phyloP scores from a whole-genome alignment of 495 filamentous ascomycete species.

The Tuber aestivum region DNA sequence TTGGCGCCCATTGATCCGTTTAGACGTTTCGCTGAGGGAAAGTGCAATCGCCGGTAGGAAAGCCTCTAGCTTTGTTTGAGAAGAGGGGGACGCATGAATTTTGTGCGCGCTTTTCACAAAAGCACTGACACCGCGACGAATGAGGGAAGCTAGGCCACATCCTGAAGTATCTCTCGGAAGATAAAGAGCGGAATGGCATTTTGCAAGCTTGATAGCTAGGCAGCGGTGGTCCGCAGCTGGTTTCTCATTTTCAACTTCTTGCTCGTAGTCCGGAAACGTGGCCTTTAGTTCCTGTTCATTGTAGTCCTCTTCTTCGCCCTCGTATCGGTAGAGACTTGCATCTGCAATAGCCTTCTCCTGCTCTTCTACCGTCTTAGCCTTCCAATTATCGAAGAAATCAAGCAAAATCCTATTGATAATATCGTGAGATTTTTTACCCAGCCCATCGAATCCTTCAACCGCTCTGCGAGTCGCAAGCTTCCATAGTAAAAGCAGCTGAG shows the following conservation, averaged over 20 bases:
- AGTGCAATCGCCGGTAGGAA: conserved; percentile 63
- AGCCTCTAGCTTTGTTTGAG: conserved; percentile 47
- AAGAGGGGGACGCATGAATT: conserved; percentile 39
- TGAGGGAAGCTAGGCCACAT: conserved; percentile 22
- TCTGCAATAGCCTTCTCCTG: conserved; percentile 64
- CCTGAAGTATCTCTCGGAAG: conserved; percentile 38
- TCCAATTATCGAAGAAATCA: conserved; percentile 71
- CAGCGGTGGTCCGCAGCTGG: conserved; percentile 45
- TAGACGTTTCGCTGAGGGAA: conserved; percentile 54
- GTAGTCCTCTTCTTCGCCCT: conserved; percentile 70
- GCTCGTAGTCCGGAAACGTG: conserved; percentile 74
- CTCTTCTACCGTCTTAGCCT: conserved; percentile 62
- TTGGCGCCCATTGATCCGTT: conserved; percentile 49
- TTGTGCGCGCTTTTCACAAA: conserved; percentile 28
- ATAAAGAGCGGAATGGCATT: conserved; percentile 53
- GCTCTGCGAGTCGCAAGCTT: conserved; percentile 22
- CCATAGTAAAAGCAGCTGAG: conserved; percentile 44
- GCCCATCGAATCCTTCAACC: conserved; percentile 24
- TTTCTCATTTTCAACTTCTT: conserved; percentile 32
- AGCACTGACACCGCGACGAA: conserved; percentile 20
- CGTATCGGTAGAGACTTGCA: conserved; percentile 71
- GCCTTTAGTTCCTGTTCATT: conserved; percentile 68
- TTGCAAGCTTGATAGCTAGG: conserved; percentile 50
- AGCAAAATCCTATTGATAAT: conserved; percentile 52
- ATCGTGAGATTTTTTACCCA: conserved; percentile 7